Percentiles rank a stretch among this genome's conserved stretches.
phyloP scores from a whole-genome alignment of 2,329 filamentous ascomycete species.

The Lojkania enalia region DNA sequence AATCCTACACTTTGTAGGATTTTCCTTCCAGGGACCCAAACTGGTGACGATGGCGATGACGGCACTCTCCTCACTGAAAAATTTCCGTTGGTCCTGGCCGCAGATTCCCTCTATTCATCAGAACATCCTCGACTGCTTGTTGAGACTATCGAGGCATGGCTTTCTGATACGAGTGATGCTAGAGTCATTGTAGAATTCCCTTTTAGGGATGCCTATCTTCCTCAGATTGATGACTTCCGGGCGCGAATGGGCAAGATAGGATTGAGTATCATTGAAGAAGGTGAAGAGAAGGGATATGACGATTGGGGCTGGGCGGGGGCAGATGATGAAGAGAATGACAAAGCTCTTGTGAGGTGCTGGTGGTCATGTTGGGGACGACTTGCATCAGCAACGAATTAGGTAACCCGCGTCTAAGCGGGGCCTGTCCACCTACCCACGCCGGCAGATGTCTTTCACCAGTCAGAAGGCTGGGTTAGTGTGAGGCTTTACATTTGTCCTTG shows the following conservation, averaged over 20 bases:
- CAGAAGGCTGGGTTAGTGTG: no score
- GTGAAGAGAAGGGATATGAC: conserved; percentile 67
- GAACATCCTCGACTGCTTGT: conserved; percentile 77
- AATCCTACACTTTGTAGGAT: conserved; percentile 57
- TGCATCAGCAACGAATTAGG: background rate
- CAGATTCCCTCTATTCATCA: conserved; percentile 85
- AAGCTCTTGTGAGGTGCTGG: conserved; percentile 65
- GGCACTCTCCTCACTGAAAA: conserved; percentile 20
- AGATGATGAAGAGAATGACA: conserved; percentile 54
- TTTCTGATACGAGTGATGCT: conserved; percentile 60
- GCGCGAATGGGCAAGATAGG: conserved; percentile 61
- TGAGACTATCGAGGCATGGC: conserved; percentile 68
- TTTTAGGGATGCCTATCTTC: conserved; percentile 69
- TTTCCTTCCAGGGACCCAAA: conserved; percentile 10
- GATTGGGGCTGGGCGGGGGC: conserved; percentile 64
- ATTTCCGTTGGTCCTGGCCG: conserved; percentile 71
- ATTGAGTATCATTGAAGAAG: conserved; percentile 61
- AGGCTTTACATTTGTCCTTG: no score
- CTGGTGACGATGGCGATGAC: conserved; percentile 9
- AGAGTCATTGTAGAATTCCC: conserved; percentile 81
- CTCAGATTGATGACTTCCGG: conserved; percentile 67
- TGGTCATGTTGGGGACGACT: conserved; percentile 63
- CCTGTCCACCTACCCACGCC: background rate
- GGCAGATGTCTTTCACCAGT: conserved; percentile 5
- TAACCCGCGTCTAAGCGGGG: background rate